Base-by-base conservation (phyloP, 495 filamentous ascomycete genomes). In the Cercophora samala region DNA sequence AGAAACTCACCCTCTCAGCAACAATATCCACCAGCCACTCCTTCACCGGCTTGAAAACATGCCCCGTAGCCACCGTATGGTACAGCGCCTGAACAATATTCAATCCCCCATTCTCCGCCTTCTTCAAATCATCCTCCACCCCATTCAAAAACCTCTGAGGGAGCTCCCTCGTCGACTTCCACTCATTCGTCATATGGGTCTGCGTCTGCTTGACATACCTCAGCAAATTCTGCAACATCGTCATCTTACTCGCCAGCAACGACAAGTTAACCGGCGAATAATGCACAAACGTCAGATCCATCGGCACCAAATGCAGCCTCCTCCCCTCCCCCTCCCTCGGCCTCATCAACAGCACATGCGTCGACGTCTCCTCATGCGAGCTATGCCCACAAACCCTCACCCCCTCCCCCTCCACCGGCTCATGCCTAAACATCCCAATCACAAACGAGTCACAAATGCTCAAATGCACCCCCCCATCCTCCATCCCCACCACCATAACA, bases 11-110 rank as follows among this genome's bases (percentile, higher is more conserved):
- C 71, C 92, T 83, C 70, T 97, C 95, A 26, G 87, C 87, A 26
- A 99, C 78, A 68, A 90, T 89, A 77, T 97, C 94, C 5, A 93
- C 86, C 2, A 99, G 78, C 87, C 96, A 99, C 73, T 98, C 95
- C 71, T 85, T 87, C 62, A 97, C 81, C 23, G 86, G 83, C 22
- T 87, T 83, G 69, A 88, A 89, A 22, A 91, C 93, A 75, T 93
- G 84, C 0, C 93, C 93, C 6, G 93, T 97, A 8, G 90, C 87
- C 11, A 93, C 90, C 1, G 96, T 82, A 74, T 98, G 93, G 76
- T 92, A 97, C 29, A 94, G 76, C 18, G 90, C 91, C 60, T 92
- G 88, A 1, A 90, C 84, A 61, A 96, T 88, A 58, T 75, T 87
- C 54, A 74, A 60, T 1, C 71, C 68, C 15, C 78, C 78, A 19